phyloP scores from a whole-genome alignment of 305 asterid genomes.

The Plantago rigida region DNA sequence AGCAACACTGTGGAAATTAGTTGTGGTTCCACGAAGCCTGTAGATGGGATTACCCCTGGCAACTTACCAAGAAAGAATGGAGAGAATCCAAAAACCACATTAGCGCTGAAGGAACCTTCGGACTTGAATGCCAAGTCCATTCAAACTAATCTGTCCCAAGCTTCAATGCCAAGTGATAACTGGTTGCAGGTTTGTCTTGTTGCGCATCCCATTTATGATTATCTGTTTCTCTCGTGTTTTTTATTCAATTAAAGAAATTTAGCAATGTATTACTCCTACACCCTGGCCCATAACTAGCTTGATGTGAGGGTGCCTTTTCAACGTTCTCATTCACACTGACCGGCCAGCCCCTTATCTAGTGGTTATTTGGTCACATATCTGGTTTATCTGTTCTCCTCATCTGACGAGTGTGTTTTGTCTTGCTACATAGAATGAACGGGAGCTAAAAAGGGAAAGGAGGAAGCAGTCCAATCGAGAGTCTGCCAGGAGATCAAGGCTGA shows the following conservation, averaged over 20 bases:
- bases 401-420: neutral
- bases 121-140: constrained; percentile 34
- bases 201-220: neutral
- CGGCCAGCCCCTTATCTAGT: no score
- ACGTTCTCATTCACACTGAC: no score
- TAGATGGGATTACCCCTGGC: constrained; percentile 28
- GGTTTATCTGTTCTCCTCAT: no score
- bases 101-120: constrained; percentile 53
- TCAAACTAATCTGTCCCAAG: constrained; percentile 35
- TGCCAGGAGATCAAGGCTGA: constrained; percentile 89
- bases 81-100: constrained; percentile 32
- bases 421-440: constrained; percentile 64
- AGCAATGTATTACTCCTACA: no score
- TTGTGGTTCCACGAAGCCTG: constrained; percentile 39
- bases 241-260: no score
- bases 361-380: no score
- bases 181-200: constrained; percentile 56
- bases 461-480: constrained; percentile 97
- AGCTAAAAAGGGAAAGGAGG: constrained; percentile 83
- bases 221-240: no score
- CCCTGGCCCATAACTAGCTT: no score
- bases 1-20: constrained; percentile 35
- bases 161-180: constrained; percentile 38
- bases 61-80: constrained; percentile 21
- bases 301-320: no score